Evolutionary conservation across 495 filamentous ascomycete genomes (phyloP), one percentile per base, ranked within the genome.

Genomic region (Amniculicola lignicola): DNA sequence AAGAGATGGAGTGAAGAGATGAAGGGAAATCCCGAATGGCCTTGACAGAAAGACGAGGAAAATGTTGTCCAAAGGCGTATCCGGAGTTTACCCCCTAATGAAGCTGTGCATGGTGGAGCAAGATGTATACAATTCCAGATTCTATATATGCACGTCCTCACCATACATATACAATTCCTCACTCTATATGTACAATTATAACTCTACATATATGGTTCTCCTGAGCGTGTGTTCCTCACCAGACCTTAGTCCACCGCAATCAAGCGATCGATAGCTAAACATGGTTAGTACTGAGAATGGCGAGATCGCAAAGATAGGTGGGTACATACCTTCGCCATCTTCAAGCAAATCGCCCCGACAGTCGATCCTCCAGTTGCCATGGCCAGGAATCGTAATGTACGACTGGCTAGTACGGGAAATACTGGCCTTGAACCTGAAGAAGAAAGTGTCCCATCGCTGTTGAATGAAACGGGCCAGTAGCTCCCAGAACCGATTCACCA

Each of bases 301-400:
- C 5, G 5, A 3, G 21, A 14, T 2, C 4, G 21, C 14, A 5
- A 4, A 51, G 28, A 39, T 48, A n/a, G 29, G 25, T n/a, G 4
- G 7, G 3, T 6, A 46, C 58, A 36, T 54, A 65, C 62, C 52
- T 57, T 44, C 15, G 10, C 62, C 62, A 27, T 54, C 48, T 36
- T 65, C 62, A 2, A 52, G 29, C 46, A 61, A 16, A 16, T 35
- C 50, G 12, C 53, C 62, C 10, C 33, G 37, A 15, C 51, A 53
- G 23, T 65, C 62, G 15, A 65, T 41, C 27, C 61, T 65, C 62
- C 62, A 65, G n/a, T 50, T 54, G 4, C 35, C 18, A 12, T 44
- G 41, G 3, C 53, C 16, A n/a, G n/a, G n/a, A 9, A 59, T 51
- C 2, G 54, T 18, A 5, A 63, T 24, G 22, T 54, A 18, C 2